phyloP scores from a whole-genome alignment of 257 asterid genomes.

The Leonotis leonurus region DNA sequence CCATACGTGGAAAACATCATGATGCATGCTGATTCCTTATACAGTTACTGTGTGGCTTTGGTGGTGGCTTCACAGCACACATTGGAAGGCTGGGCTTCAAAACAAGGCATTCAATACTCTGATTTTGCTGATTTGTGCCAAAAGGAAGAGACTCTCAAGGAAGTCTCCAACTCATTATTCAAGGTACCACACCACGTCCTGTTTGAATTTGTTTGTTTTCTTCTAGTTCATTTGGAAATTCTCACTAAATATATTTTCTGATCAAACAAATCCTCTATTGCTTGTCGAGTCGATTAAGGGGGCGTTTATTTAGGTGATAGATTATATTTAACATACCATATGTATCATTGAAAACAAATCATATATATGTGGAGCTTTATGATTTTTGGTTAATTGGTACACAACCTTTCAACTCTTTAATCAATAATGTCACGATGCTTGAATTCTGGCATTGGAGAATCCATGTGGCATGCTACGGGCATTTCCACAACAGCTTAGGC shows the following conservation, averaged over 20 bases:
- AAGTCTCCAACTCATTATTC: constrained; percentile 57
- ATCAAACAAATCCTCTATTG: background rate
- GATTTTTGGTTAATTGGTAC: no score
- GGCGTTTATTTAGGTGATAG: background rate
- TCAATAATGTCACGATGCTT: no score
- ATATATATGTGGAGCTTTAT: no score
- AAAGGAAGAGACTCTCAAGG: constrained; percentile 60
- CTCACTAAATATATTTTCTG: background rate
- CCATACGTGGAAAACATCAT: constrained; percentile 76
- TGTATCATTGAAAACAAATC: no score
- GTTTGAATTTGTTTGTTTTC: background rate
- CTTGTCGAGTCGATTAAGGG: background rate
- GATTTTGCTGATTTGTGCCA: constrained; percentile 66
- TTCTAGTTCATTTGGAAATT: no score
- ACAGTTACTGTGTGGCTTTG: constrained; percentile 80
- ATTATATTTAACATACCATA: background rate
- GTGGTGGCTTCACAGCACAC: constrained; percentile 71
- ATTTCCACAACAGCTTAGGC: no score
- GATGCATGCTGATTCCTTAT: constrained; percentile 87
- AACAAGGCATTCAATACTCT: constrained; percentile 41
- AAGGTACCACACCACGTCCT: constrained; percentile 40
- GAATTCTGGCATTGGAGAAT: no score
- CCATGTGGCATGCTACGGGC: no score
- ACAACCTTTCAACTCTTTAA: no score
- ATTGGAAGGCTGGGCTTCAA: constrained; percentile 81